These are phyloP conservation scores for Isabelozyma gotoi DNA, from an alignment of 805 yeast species.

Conservation along the genomic window DNA sequence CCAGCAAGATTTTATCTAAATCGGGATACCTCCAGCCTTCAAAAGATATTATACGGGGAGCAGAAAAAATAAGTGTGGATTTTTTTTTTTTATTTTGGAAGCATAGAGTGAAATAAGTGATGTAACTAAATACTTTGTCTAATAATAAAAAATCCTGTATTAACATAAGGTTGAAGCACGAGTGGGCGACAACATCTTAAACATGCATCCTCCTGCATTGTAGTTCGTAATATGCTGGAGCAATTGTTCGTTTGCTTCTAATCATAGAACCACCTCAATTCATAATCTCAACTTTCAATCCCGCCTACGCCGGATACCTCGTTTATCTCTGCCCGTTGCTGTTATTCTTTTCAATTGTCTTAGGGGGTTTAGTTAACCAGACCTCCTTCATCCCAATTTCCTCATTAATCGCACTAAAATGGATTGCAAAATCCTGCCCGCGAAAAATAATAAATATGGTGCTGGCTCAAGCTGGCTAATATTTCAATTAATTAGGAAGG, in stretches of 20 bases:
- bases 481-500: neutral
- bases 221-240: too few relatives aligned
- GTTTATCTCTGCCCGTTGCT: too few relatives aligned
- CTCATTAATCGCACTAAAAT: neutral
- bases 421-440: neutral
- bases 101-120: neutral
- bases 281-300: too few relatives aligned
- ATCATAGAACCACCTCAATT: too few relatives aligned
- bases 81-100: neutral
- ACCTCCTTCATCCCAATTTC: neutral
- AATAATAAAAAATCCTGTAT: too few relatives aligned
- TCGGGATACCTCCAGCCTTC: conserved; percentile 10
- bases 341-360: neutral
- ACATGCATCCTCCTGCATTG: too few relatives aligned
- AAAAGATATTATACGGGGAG: neutral
- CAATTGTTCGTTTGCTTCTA: too few relatives aligned
- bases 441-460: neutral
- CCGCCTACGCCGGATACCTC: too few relatives aligned
- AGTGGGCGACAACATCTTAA: too few relatives aligned
- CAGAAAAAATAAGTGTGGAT: neutral
- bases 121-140: too few relatives aligned
- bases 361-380: neutral
- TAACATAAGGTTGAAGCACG: too few relatives aligned
- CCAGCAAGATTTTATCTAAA: conserved; percentile 8
- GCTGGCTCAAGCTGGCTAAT: neutral